Percentiles rank a stretch among this genome's conserved stretches.
Evolutionary conservation across 2,329 filamentous ascomycete species (phyloP).

Genomic region (Xylariaceae sp.): DNA sequence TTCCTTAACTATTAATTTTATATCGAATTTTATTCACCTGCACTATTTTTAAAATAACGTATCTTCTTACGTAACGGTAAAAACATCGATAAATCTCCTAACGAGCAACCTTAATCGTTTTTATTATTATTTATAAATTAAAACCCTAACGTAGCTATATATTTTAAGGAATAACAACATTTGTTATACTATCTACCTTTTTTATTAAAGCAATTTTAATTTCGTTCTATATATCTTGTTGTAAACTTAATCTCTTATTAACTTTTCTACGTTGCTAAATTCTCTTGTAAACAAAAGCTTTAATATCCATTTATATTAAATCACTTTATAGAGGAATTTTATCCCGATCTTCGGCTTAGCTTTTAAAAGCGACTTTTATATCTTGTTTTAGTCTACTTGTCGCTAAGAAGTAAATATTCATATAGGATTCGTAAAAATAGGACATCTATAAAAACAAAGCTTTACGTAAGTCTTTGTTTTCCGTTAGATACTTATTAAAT

Average conservation of each 20-base stretch:
- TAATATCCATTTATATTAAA: conserved; percentile 24
- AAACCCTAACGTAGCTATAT: too few species aligned
- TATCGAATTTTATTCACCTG: too few species aligned
- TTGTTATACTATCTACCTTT: conserved; percentile 30
- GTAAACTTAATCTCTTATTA: conserved; percentile 20
- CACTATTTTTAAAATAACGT: too few species aligned
- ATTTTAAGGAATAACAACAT: too few species aligned
- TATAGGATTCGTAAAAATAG: background rate
- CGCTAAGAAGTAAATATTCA: conserved; percentile 17
- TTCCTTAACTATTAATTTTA: too few species aligned
- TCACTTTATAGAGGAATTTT: conserved; percentile 21
- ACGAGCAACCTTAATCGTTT: too few species aligned
- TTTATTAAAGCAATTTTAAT: conserved; percentile 20
- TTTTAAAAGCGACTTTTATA: conserved; percentile 18
- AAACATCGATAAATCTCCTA: too few species aligned
- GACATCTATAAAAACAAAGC: conserved; percentile 14
- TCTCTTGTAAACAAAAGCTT: conserved; percentile 20
- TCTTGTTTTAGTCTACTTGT: conserved; percentile 27
- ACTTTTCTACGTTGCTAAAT: conserved; percentile 18
- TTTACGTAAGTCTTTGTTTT: background rate
- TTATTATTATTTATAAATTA: too few species aligned
- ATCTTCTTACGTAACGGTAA: too few species aligned
- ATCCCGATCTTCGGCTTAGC: conserved; percentile 7
- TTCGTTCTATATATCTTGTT: conserved; percentile 18
- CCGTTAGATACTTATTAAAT: conserved; percentile 25